Percentiles rank a stretch among this genome's conserved stretches.
These are phyloP conservation scores for Globisporangium spinosum DNA, from an alignment of 352 stramenopile genomes.

Conservation along the genomic window DNA sequence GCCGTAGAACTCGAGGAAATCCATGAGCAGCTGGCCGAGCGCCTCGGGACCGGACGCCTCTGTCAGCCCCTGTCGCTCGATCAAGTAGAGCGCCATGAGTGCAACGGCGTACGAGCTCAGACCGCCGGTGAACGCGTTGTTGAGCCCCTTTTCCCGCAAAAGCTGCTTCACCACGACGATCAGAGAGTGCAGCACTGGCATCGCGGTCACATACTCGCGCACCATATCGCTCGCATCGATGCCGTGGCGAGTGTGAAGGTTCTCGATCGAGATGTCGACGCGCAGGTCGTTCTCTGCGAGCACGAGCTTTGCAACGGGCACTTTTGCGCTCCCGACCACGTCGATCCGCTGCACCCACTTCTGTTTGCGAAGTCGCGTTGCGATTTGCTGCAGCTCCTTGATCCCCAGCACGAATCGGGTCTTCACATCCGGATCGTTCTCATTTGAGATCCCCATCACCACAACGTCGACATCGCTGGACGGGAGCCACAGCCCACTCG, in stretches of 20 bases:
- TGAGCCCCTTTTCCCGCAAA: slow-evolving; percentile 82
- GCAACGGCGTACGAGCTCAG: slow-evolving; percentile 87
- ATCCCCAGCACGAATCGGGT: slow-evolving; percentile 48
- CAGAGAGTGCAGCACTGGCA: slow-evolving; percentile 74
- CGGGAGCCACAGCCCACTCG: slow-evolving; percentile 83
- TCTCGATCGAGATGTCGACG: slow-evolving; percentile 90
- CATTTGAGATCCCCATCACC: slow-evolving; percentile 58
- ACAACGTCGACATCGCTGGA: slow-evolving; percentile 89
- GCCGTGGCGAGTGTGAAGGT: slow-evolving; percentile 68
- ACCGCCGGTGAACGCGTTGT: slow-evolving; percentile 87
- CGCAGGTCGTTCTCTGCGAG: slow-evolving; percentile 52
- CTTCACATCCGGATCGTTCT: slow-evolving; percentile 33
- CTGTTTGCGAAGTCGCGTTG: slow-evolving; percentile 41
- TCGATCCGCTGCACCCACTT: slow-evolving; percentile 79
- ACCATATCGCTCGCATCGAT: slow-evolving; percentile 85
- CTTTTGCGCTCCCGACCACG: slow-evolving; percentile 76
- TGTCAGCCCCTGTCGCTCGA: slow-evolving; percentile 48
- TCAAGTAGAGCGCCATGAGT: slow-evolving; percentile 78
- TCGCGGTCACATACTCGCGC: slow-evolving; percentile 57
- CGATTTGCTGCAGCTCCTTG: slow-evolving; percentile 58
- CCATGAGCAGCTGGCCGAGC: slow-evolving; percentile 69
- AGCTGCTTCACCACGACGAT: slow-evolving; percentile 86
- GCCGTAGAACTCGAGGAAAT: slow-evolving; percentile 90
- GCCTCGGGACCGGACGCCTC: slow-evolving; percentile 27
- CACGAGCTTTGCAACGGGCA: slow-evolving; percentile 84